Base-by-base conservation (phyloP, 257 asterid species). In the Solanum pimpinellifolium region DNA sequence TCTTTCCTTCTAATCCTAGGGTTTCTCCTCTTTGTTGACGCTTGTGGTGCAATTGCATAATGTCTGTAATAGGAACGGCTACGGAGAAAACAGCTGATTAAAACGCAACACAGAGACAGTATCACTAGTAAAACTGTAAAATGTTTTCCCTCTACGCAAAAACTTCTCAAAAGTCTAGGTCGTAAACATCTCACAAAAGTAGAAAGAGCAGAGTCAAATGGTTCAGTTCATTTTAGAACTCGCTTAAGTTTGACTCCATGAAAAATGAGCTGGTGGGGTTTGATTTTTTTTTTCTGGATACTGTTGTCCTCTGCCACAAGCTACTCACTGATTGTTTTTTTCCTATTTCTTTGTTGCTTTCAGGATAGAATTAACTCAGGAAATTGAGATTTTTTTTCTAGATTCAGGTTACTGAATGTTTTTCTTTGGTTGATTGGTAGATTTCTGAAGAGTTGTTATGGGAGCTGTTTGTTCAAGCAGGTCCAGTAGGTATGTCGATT, bases 391-490 rank as follows among this genome's bases (percentile, higher is more conserved):
- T 31, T 16, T 31, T 85, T 75, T 42, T 86, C 73, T 60, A 59
- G 25, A 59, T 39, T 89, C 70, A 46, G 66, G 8, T 27, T 42
- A 60, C 96, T 77, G 96, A 96, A 89, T 37, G 29, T 74, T 39
- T 21, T 39, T 37, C 46, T 39, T 37, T 73, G 46, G 47, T 74
- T 11, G 20, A 74, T 87, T 84, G 87, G 83, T 93, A 96, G 99
- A 95, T 94, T 27, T 84, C 98, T 82, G 99, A 96, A 89, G 99
- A 95, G 92, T 90, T 95, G 84, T 88, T 96, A 12, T 96, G 99
- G 98, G 99, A 95, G 91, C 87, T 96, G 87, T 94, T 96, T 89
- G 98, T 96, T 89, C 99, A 95, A 92, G 99, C 98, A 29, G 98
- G 99, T 59, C 98, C 99, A 39, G 98, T 96, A 84, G 98, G 99